A percentile compares a stretch with the other conserved stretches of the same genome.
phyloP scores from a whole-genome alignment of 345 rosid genomes.

The Eutrema heterophyllum region DNA sequence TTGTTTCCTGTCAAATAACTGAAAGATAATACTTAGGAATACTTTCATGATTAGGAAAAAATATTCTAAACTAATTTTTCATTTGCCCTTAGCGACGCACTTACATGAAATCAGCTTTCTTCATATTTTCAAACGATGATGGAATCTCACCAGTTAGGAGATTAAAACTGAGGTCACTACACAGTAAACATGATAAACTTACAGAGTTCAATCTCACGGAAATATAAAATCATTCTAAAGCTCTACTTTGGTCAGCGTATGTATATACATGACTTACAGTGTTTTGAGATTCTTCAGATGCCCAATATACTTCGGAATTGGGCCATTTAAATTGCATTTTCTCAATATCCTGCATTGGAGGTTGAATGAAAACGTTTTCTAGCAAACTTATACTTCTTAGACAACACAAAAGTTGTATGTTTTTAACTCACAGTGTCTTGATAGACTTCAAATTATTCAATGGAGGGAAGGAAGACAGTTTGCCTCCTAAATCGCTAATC shows the following conservation, averaged over 20 bases:
- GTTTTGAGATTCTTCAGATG: conserved; percentile 53
- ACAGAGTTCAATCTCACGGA: neutral
- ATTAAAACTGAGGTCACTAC: conserved; percentile 86
- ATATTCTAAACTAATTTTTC: neutral
- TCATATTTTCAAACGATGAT: conserved; percentile 38
- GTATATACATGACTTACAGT: conserved; percentile 46
- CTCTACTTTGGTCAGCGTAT: neutral
- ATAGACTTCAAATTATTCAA: conserved; percentile 48
- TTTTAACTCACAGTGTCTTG: conserved; percentile 68
- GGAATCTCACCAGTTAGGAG: conserved; percentile 70
- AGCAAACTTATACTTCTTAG: neutral
- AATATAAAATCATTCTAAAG: neutral
- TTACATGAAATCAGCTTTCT: conserved; percentile 70
- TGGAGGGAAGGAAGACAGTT: conserved; percentile 49
- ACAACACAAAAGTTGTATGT: neutral
- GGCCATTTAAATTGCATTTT: conserved; percentile 55
- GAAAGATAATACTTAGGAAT: conserved; percentile 2
- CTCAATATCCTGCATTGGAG: conserved; percentile 52
- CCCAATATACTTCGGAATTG: conserved; percentile 60
- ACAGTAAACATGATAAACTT: conserved; percentile 13
- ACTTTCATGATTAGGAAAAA: neutral
- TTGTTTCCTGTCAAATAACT: conserved; percentile 77
- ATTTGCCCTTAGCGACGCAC: conserved; percentile 15
- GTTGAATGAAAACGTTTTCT: neutral
- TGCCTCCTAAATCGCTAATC: conserved; percentile 70